Evolutionary conservation across 768 basidiomycete genomes (phyloP).

Genomic region (Boletus edulis): DNA sequence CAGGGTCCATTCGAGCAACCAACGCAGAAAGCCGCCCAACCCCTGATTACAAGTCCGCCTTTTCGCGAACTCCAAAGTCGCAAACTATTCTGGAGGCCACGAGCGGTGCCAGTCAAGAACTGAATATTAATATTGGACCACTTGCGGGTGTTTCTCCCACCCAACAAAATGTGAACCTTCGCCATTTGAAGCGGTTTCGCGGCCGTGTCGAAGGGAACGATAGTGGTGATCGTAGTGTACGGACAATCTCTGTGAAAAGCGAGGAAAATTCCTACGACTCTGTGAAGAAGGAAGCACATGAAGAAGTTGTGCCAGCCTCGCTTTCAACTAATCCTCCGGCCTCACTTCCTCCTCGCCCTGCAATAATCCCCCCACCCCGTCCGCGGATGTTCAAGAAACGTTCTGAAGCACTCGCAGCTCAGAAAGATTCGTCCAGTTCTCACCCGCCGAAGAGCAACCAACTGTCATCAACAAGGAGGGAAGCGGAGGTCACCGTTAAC

Average conservation of each 20-base stretch:
- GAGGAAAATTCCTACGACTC: conserved; percentile 10
- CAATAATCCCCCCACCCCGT: conserved; percentile 27
- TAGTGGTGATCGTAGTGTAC: conserved; percentile 29
- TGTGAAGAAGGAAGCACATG: conserved; percentile 18
- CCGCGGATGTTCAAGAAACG: conserved; percentile 14
- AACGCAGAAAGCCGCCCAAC: not conserved
- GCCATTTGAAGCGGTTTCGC: conserved; percentile 28
- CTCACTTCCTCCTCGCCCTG: conserved; percentile 16
- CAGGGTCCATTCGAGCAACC: conserved; percentile 7
- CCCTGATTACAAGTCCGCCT: conserved; percentile 6
- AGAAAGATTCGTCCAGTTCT: not conserved
- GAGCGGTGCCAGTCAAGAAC: conserved; percentile 8
- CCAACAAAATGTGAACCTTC: conserved; percentile 29
- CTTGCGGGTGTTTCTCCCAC: conserved; percentile 20
- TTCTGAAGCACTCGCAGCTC: not conserved
- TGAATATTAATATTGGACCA: conserved; percentile 26
- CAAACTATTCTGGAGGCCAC: conserved; percentile 19
- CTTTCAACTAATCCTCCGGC: not conserved
- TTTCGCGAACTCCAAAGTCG: conserved; percentile 23
- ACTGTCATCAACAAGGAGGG: not conserved
- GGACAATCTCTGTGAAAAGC: conserved; percentile 15
- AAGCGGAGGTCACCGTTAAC: not conserved
- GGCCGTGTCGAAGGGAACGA: conserved; percentile 26
- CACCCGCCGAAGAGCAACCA: not conserved
- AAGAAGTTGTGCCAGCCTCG: not conserved